Percentiles rank a stretch among this genome's conserved stretches.
These are phyloP conservation scores for Plectosphaerella cucumerina DNA, from an alignment of 2,329 filamentous ascomycete species.

Conservation along the genomic window DNA sequence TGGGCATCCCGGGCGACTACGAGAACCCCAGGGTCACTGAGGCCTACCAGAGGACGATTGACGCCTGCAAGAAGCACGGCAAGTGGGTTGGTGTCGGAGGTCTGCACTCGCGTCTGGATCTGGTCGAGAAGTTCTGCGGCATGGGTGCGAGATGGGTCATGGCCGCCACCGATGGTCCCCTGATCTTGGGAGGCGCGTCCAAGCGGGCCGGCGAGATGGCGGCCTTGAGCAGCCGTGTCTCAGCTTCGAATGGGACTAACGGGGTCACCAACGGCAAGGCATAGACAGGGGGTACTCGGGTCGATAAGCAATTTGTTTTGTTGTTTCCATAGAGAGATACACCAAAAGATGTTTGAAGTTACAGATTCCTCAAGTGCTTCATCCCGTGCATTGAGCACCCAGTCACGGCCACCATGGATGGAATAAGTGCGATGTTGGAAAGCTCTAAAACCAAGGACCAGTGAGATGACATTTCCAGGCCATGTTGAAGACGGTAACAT, in stretches of 20 bases:
- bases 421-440: no score
- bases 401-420: no score
- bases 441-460: no score
- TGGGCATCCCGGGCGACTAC: conserved; percentile 37
- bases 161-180: conserved; percentile 22
- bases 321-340: no score
- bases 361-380: no score
- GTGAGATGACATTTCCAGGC: no score
- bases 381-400: no score
- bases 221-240: conserved; percentile 12
- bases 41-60: conserved; percentile 22
- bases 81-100: conserved; percentile 37
- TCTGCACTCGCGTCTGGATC: conserved; percentile 31
- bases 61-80: conserved; percentile 29
- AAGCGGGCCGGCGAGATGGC: conserved; percentile 20
- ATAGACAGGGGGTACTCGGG: no score
- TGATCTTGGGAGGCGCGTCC: conserved; percentile 18
- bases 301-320: no score
- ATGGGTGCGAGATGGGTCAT: conserved; percentile 33
- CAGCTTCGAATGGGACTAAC: conserved; percentile 5
- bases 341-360: no score
- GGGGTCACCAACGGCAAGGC: background rate
- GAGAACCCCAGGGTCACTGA: conserved; percentile 27
- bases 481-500: no score
- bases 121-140: conserved; percentile 32